Evolutionary conservation across 441 rosid species (phyloP).

Genomic region (Erodium moschatum): DNA sequence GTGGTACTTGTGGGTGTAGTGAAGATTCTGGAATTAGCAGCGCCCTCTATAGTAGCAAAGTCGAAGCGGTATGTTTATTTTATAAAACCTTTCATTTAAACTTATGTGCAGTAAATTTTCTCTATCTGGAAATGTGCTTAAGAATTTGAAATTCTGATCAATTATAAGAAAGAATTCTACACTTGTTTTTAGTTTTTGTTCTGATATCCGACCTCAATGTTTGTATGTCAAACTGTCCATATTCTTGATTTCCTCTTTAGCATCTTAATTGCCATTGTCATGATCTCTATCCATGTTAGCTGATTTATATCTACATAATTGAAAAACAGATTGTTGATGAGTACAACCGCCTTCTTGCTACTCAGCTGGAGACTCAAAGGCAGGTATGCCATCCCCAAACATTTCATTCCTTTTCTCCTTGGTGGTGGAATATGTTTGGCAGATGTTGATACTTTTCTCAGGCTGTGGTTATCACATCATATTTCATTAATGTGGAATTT

Average conservation of each 20-base stretch:
- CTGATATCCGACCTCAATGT: too few species aligned
- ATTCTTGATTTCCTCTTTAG: not conserved
- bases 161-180: not conserved
- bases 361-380: constrained; percentile 71
- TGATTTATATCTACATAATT: constrained; percentile 12
- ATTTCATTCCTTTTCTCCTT: not conserved
- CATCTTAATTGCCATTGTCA: not conserved
- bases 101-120: not conserved
- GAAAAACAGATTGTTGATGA: constrained; percentile 62
- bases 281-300: not conserved
- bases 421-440: not conserved
- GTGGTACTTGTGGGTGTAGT: constrained; percentile 51
- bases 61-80: constrained; percentile 56
- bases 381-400: constrained; percentile 40
- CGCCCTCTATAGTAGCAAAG: constrained; percentile 72
- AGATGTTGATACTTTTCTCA: not conserved
- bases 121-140: not conserved
- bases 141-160: not conserved
- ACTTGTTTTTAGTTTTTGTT: not conserved
- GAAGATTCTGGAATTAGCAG: constrained; percentile 73
- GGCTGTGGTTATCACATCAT: not conserved
- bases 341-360: constrained; percentile 80
- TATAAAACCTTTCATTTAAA: constrained; percentile 8
- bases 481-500: not conserved
- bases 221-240: not conserved